These are phyloP conservation scores for Eucalyptus marginata DNA, from an alignment of 345 rosid genomes.

Conservation along the genomic window DNA sequence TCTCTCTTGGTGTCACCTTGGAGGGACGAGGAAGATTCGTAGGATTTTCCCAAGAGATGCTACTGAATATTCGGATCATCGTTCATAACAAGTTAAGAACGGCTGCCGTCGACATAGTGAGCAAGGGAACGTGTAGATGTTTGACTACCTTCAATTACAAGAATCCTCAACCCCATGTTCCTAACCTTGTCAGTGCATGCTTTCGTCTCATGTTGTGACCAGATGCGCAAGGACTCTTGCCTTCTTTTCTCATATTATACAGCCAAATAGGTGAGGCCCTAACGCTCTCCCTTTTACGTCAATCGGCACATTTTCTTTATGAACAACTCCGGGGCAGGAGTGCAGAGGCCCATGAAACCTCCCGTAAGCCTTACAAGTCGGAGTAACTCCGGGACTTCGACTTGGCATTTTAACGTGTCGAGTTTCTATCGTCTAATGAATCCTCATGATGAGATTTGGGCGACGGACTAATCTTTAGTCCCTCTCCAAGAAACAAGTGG, in stretches of 20 bases:
- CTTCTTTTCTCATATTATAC: not conserved
- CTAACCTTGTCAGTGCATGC: not conserved
- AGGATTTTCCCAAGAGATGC: slow-evolving; percentile 6
- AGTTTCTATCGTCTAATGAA: not conserved
- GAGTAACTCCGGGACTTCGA: no score
- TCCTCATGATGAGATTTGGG: not conserved
- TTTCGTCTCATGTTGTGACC: not conserved
- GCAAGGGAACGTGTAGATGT: not conserved
- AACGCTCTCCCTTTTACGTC: not conserved
- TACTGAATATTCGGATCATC: slow-evolving; percentile 5
- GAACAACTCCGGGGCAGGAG: not conserved
- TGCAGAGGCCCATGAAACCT: not conserved
- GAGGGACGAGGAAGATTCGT: not conserved
- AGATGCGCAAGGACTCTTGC: not conserved
- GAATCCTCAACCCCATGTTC: not conserved
- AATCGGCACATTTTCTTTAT: not conserved
- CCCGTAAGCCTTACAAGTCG: not conserved
- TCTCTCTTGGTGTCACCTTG: not conserved
- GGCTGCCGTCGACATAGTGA: slow-evolving; percentile 1
- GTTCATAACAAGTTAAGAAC: not conserved
- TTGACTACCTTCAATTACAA: not conserved
- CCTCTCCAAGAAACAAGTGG: not conserved
- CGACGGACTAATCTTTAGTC: not conserved
- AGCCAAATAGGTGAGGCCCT: not conserved
- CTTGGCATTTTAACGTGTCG: not conserved